phyloP scores from a whole-genome alignment of 1,139 yeast genomes.

The Candida sanyaensis region DNA sequence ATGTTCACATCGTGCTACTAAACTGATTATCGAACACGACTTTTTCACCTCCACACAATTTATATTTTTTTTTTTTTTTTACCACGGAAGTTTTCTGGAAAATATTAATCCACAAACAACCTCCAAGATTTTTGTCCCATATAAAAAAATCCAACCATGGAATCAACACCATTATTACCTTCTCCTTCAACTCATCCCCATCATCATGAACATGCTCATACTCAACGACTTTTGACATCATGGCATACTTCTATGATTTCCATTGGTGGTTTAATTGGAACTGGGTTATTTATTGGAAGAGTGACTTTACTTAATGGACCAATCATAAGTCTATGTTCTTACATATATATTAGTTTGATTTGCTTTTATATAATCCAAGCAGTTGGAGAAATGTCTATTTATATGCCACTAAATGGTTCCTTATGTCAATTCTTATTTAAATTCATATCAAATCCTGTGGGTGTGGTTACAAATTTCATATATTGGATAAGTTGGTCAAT shows the following conservation, averaged over 20 bases:
- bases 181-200: background rate
- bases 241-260: constrained; percentile 25
- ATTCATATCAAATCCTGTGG: constrained; percentile 21
- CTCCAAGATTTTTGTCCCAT: no score
- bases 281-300: constrained; percentile 28
- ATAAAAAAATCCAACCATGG: background rate
- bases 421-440: constrained; percentile 23
- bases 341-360: constrained; percentile 19
- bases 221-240: constrained; percentile 18
- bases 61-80: background rate
- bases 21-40: no score
- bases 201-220: constrained; percentile 8
- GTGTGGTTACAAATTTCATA: constrained; percentile 21
- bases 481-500: constrained; percentile 32
- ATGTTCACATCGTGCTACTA: no score
- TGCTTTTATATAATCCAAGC: constrained; percentile 20
- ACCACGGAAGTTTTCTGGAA: background rate
- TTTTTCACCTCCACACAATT: no score
- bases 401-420: constrained; percentile 23
- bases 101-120: background rate
- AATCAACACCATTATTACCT: background rate
- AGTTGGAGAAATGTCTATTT: constrained; percentile 23
- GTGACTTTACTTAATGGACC: constrained; percentile 21
- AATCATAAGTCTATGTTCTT: constrained; percentile 19
- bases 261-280: constrained; percentile 30